Base-by-base conservation (phyloP, 176 grass and related monocot species). In the Rhynchospora breviuscula region DNA sequence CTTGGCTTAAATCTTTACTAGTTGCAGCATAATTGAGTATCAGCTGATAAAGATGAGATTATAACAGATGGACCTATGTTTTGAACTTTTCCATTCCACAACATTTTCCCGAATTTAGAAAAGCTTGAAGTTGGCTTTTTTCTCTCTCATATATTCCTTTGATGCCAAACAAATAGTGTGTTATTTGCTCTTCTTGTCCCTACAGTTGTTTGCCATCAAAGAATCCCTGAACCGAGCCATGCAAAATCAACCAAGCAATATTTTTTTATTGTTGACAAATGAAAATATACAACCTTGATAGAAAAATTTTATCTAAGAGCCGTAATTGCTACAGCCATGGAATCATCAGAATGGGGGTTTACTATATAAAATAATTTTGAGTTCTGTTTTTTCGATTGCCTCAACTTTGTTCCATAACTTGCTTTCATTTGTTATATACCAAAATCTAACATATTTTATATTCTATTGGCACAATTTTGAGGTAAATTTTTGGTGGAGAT, bases 201-300 rank as follows among this genome's bases (percentile, higher is more conserved):
- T 76, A 54, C 12, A 29, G 19, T 4, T 14, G 21, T 15, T 11
- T 53, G 11, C 21, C 21, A 75, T 49, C 21, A 54, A 56, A 77
- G 48, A 77, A 29, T 6, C 23, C 21, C 72, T 77, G 12, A 53
- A 31, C 8, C 25, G 26, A 29, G 29, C 19, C 72, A 17, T 77
- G 13, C 29, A 69, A 45, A 69, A 69, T 33, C 63, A 35, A 35
- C 29, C 67, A 69, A 44, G 67, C 35, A 69, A 69, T 67, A 66
- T 66, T 7, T 74, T 74, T 74, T 13, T 74, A 52, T 74, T 52
- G 46, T 51, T 74, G 69, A 51, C 19, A 49, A 49, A 74, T 74
- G 26, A 51, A 48, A 14, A 23, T 12, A 49, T 40, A 67, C 1
- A 31, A 77, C 15, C 72, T 77, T 56, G 49, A 56, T 54, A 77